A percentile compares a stretch with the other conserved stretches of the same genome.
These are phyloP conservation scores for Amphibolis antarctica DNA, from an alignment of 106 monocot species.

Conservation along the genomic window DNA sequence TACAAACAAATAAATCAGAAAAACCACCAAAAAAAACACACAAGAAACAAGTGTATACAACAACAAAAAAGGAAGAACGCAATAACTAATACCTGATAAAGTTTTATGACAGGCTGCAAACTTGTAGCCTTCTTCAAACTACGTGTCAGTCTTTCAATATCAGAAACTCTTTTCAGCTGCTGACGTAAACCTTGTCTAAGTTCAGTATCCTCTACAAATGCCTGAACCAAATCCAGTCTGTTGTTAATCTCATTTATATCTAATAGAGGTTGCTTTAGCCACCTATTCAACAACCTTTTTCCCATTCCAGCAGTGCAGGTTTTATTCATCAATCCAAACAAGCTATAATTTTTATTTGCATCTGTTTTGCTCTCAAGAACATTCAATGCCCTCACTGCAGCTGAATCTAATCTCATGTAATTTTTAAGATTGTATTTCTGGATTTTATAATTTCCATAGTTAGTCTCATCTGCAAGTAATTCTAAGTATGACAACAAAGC, in stretches of 20 bases:
- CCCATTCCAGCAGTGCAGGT: constrained; percentile 99
- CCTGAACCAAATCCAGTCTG: constrained; percentile 83
- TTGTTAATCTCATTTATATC: constrained; percentile 66
- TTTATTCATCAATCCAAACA: constrained; percentile 96
- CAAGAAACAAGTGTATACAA: not conserved
- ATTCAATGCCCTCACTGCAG: constrained; percentile 87
- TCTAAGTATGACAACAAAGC: constrained; percentile 77
- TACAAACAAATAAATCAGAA: too few species aligned
- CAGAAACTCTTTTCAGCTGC: constrained; percentile 74
- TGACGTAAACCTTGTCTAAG: constrained; percentile 70
- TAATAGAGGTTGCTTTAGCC: constrained; percentile 94
- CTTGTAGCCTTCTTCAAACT: constrained; percentile 56
- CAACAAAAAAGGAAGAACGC: not conserved
- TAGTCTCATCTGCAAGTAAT: constrained; percentile 70
- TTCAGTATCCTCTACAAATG: constrained; percentile 80
- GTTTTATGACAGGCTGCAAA: constrained; percentile 79
- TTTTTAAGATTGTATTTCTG: constrained; percentile 68
- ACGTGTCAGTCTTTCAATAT: constrained; percentile 70
- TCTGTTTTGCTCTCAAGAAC: constrained; percentile 86
- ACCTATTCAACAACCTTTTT: constrained; percentile 76
- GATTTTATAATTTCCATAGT: constrained; percentile 78
- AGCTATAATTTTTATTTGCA: constrained; percentile 91
- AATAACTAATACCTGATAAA: constrained; percentile 65
- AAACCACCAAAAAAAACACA: too few species aligned
- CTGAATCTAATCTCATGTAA: constrained; percentile 95